These are phyloP conservation scores for rapeseed (Brassica napus) DNA, from an alignment of 345 rosid species.

Conservation along the genomic window Da-Ae NC_063450.1:51187001-51187500, in stretches of 20 bases:
- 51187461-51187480: conserved; percentile 60
- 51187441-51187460: conserved; percentile 32
- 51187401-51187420: conserved; percentile 76
- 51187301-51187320: conserved; percentile 17
- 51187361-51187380: background rate
- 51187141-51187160: conserved; percentile 98
- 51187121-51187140: conserved; percentile 60
- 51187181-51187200: conserved; percentile 7
- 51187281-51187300: conserved; percentile 23
- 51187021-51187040: conserved; percentile 8
- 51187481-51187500: conserved; percentile 68
- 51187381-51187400: conserved; percentile 35
- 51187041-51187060: conserved; percentile 18
- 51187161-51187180: conserved; percentile 51
- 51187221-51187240: conserved; percentile 32
- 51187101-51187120: conserved; percentile 38
- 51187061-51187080: conserved; percentile 51
- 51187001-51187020: conserved; percentile 31
- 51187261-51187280: conserved; percentile 42
- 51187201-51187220: conserved; percentile 15
- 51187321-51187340: conserved; percentile 29
- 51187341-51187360: background rate
- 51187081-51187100: conserved; percentile 55
- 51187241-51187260: conserved; percentile 50
- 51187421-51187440: conserved; percentile 55